Evolutionary conservation across 306 rosid genomes (phyloP).

Genomic region (Castanea crenata): DNA sequence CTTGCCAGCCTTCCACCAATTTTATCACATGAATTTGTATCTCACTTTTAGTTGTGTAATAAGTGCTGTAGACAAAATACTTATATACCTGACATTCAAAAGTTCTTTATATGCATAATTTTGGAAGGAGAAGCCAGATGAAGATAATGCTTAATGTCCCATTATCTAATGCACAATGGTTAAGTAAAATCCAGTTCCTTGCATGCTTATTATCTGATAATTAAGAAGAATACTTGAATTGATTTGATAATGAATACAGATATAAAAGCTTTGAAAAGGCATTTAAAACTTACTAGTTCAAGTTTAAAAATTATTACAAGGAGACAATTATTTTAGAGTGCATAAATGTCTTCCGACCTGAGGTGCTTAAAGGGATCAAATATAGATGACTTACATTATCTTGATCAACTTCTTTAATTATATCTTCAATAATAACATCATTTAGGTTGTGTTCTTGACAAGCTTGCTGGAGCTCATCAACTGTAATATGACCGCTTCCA

Average conservation of each 20-base stretch:
- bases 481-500: slow-evolving; percentile 91
- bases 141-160: background rate
- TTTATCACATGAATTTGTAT: background rate
- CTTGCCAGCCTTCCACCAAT: background rate
- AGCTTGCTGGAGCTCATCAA: slow-evolving; percentile 97
- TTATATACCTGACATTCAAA: background rate
- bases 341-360: background rate
- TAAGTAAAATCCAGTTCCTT: background rate
- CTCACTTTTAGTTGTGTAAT: background rate
- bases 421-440: slow-evolving; percentile 81
- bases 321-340: background rate
- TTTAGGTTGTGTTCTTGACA: slow-evolving; percentile 85
- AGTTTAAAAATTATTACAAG: background rate
- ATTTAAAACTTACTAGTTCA: background rate
- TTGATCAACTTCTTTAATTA: slow-evolving; percentile 91
- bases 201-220: background rate
- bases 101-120: background rate
- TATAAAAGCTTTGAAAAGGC: background rate
- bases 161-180: background rate
- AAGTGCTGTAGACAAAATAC: background rate
- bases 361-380: background rate
- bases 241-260: background rate
- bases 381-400: slow-evolving; percentile 71
- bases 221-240: background rate
- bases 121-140: background rate